phyloP scores from a whole-genome alignment of 805 yeast species.

The Ogataea nitratoaversa region DNA sequence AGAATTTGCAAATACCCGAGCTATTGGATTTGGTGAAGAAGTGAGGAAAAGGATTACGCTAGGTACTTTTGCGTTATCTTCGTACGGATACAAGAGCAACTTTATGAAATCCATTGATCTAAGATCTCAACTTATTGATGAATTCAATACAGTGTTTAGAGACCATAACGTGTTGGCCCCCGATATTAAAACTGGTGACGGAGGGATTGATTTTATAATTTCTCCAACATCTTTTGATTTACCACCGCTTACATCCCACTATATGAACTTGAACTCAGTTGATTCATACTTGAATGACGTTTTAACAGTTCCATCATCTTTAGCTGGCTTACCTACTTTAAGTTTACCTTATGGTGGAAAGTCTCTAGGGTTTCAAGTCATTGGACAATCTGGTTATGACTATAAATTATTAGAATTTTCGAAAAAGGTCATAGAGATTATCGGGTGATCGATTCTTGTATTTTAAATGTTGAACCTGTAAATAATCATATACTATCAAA shows the following conservation, averaged over 20 bases:
- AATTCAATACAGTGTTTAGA: constrained; percentile 62
- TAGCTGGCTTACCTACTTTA: constrained; percentile 88
- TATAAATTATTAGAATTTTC: constrained; percentile 44
- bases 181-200: constrained; percentile 22
- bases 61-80: constrained; percentile 82
- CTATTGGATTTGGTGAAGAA: constrained; percentile 69
- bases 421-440: constrained; percentile 9
- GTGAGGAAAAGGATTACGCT: constrained; percentile 78
- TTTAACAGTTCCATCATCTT: constrained; percentile 82
- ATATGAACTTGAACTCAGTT: constrained; percentile 34
- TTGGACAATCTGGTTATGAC: constrained; percentile 88
- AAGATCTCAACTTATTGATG: constrained; percentile 55
- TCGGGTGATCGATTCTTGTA: too few species aligned
- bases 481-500: too few species aligned
- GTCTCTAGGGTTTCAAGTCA: constrained; percentile 69
- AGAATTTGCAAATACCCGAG: constrained; percentile 53
- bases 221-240: constrained; percentile 64
- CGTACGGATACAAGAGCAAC: constrained; percentile 69
- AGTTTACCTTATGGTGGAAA: constrained; percentile 57
- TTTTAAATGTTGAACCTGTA: too few species aligned
- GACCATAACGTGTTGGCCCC: constrained; percentile 38
- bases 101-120: constrained; percentile 71
- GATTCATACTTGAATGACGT: constrained; percentile 76
- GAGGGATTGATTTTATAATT: constrained; percentile 61
- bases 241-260: constrained; percentile 39